Evolutionary conservation across 768 basidiomycete species (phyloP), one percentile per base, ranked within the genome.

Genomic region (Pluteus cervinus): DNA sequence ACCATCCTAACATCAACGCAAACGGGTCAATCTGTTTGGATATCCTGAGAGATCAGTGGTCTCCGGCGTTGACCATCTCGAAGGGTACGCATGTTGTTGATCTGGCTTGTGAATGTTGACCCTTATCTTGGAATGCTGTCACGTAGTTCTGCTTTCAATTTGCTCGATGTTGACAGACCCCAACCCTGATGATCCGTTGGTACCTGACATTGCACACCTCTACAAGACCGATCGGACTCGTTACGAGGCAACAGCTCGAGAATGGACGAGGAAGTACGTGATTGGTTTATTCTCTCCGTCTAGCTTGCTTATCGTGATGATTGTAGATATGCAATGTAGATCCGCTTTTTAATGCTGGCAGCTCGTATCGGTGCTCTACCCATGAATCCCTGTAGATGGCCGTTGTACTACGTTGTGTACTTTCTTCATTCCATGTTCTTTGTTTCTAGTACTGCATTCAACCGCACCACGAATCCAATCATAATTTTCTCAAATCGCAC

Each of bases 1-100:
- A 97, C 64, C 94, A 98, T 65, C 94, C 94, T 24, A 98, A 98
- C 75, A 97, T 99, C 91, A 99, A 99, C 61, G 89, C 94, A 51
- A 99, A 99, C 55, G 96, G 96, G 28, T 93, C 90, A 47, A 98
- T 99, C 64, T 99, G 94, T 63, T 69, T 99, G 52, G 96, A 99
- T 63, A 99, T 99, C 57, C 69, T 99, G 58, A 76, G 93, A 63
- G 96, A 99, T 63, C 96, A 98, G 60, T 99, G 96, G 96, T 92
- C 88, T 45, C 96, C 96, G 33, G 96, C 96, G 30, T 69, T 98
- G 70, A 99, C 96, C 39, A 94, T 99, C 53, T 96, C 94, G 53
- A 99, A 99, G 75, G 93, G 93, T 93, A 39, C 28, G 75, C n/a
- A n/a, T n/a, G n/a, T n/a, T 49, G 29, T 18, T 39, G 24, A 14